Base-by-base conservation (phyloP, 805 yeast species). In the Teunomyces tritomae region DNA sequence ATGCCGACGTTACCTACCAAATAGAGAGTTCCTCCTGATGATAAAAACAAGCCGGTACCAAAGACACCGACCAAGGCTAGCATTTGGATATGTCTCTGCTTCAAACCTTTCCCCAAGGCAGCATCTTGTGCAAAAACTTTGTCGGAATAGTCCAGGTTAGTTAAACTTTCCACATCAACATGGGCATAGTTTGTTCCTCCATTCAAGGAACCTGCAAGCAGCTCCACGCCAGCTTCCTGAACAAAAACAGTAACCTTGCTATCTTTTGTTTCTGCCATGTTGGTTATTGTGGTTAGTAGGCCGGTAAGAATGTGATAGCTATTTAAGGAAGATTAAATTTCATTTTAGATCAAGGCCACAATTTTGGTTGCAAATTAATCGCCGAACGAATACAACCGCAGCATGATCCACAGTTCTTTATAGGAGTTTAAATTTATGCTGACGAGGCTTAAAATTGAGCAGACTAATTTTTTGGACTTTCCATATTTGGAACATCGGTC, bases 41-140 rank as follows among this genome's bases (percentile, higher is more conserved):
- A 79, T 28, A 82, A 68, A 58, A 79, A 82, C 29, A 83, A 64
- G 54, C 87, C 87, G 28, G 77, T 73, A 48, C 77, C 78, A 51
- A 73, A 63, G 8, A 59, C 57, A 17, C 62, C 60, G 8, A 57
- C 63, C 24, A 63, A 49, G n/a, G 63, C 52, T 8, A 62, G 44
- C 53, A 60, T 57, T 7, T 49, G 50, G 28, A 61, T 44, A 29
- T 57, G 59, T 45, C 65, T 52, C 26, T 57, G 44, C 16, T 50
- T 50, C 13, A 61, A 50, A 10, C 43, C 40, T 26, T 37, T 37
- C 10, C 40, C 20, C 13, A 37, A 37, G 8, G 27, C 40, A 5
- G 28, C 29, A 13, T 37, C 40, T 9, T 37, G 40, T 8, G 29
- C 40, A 24, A 37, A 37, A 10, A 37, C 40, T 10, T 37, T 37